These are phyloP conservation scores for Golubevia sp. DNA, from an alignment of 1,284 basidiomycete genomes.

Conservation along the genomic window DNA sequence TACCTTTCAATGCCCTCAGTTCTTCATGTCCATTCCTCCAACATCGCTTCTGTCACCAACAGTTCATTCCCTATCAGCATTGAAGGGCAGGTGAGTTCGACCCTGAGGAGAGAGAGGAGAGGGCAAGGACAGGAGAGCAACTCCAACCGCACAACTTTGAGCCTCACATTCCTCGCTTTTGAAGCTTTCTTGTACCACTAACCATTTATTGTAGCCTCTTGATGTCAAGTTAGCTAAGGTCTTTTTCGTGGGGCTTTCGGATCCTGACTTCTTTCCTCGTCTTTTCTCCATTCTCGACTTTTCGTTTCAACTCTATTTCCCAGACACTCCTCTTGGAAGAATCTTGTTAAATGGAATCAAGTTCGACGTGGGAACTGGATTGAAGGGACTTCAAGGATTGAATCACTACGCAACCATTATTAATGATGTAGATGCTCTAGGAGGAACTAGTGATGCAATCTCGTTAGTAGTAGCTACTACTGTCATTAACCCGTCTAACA, in stretches of 20 bases:
- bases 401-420: constrained; percentile 47
- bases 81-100: constrained; percentile 25
- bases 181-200: no score
- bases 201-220: no score
- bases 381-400: constrained; percentile 47
- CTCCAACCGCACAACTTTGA: no score
- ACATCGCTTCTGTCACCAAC: constrained; percentile 44
- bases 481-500: constrained; percentile 56
- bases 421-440: constrained; percentile 51
- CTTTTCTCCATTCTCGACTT: no score
- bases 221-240: no score
- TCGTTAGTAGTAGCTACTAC: constrained; percentile 39
- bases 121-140: no score
- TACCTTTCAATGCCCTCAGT: no score
- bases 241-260: no score
- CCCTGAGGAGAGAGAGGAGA: no score
- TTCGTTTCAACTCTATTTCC: constrained; percentile 53
- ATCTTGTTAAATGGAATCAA: constrained; percentile 49
- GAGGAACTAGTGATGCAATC: constrained; percentile 40
- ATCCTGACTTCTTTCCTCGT: no score
- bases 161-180: no score
- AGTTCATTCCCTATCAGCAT: constrained; percentile 46
- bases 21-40: constrained; percentile 48
- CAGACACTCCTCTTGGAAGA: constrained; percentile 53
- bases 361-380: constrained; percentile 52